Evolutionary conservation across 23 red algal species (phyloP).

Genomic region (Chondrus crispus): DNA sequence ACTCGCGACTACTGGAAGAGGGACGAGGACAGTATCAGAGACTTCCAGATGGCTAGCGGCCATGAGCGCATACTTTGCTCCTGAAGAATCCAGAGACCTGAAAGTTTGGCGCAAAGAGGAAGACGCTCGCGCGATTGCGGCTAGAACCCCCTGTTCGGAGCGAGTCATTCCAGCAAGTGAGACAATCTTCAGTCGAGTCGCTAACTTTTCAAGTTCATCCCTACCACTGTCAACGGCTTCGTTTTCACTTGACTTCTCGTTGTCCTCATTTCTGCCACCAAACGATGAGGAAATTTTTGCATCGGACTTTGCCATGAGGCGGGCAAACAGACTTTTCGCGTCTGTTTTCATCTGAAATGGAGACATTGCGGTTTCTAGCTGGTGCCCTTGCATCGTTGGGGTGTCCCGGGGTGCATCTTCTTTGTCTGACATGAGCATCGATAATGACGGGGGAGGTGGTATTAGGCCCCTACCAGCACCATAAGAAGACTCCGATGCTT

Average conservation of each 20-base stretch:
- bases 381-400: not conserved
- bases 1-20: constrained; percentile 30
- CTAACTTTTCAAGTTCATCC: constrained; percentile 30
- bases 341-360: constrained; percentile 17
- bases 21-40: constrained; percentile 2
- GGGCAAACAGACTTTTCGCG: constrained; percentile 7
- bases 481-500: constrained; percentile 29
- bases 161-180: constrained; percentile 37
- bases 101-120: constrained; percentile 9
- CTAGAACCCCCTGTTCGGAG: constrained; percentile 33
- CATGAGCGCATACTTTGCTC: constrained; percentile 35
- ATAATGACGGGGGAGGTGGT: constrained; percentile 37
- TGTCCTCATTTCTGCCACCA: not conserved
- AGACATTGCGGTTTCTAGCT: not conserved
- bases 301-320: constrained; percentile 52
- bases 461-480: constrained; percentile 38
- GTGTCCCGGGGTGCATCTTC: not conserved
- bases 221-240: not conserved
- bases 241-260: not conserved
- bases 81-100: constrained; percentile 40
- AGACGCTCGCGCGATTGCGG: constrained; percentile 26
- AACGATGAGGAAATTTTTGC: not conserved
- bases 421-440: not conserved
- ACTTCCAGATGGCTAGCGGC: constrained; percentile 35
- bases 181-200: constrained; percentile 8